Conservation (phyloP, 169 alveolate genomes). For the Plasmodium cynomolgi region DNA sequence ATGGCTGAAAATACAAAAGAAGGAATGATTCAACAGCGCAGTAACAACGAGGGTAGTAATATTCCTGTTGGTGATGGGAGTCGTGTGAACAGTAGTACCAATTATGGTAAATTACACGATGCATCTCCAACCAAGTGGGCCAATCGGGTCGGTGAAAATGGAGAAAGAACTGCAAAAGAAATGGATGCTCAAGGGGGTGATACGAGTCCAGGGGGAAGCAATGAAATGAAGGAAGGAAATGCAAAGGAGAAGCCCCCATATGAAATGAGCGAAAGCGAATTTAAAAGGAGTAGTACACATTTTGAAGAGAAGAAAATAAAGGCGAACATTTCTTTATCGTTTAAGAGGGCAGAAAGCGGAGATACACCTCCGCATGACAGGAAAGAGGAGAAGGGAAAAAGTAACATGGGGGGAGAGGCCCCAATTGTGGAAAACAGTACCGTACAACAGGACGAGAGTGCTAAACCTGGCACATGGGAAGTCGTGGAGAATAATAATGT, state of each 20-base stretch:
- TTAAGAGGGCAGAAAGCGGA: not conserved
- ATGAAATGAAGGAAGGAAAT: not conserved
- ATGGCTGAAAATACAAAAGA: not conserved
- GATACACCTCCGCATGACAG: not conserved
- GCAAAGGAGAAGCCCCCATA: not conserved
- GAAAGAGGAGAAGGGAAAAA: conserved; percentile 1
- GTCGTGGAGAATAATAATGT: conserved; percentile 12
- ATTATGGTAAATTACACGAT: not conserved
- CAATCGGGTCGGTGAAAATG: not conserved
- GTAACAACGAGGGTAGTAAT: not conserved
- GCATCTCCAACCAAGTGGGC: not conserved
- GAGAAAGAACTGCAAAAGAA: not conserved
- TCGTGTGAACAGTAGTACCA: not conserved
- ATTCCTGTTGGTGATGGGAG: not conserved
- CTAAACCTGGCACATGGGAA: conserved; percentile 71
- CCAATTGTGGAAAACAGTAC: not conserved
- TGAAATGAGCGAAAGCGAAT: not conserved
- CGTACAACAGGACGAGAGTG: conserved; percentile 1
- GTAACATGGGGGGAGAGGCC: not conserved
- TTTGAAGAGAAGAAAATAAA: not conserved
- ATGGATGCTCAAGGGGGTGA: not conserved
- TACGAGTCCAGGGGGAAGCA: not conserved
- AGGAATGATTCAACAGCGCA: not conserved
- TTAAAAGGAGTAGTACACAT: not conserved
- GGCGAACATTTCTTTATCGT: not conserved